These are phyloP conservation scores for Coccinonectria pachysandricola DNA, from an alignment of 2,329 filamentous ascomycete genomes.

Conservation along the genomic window DNA sequence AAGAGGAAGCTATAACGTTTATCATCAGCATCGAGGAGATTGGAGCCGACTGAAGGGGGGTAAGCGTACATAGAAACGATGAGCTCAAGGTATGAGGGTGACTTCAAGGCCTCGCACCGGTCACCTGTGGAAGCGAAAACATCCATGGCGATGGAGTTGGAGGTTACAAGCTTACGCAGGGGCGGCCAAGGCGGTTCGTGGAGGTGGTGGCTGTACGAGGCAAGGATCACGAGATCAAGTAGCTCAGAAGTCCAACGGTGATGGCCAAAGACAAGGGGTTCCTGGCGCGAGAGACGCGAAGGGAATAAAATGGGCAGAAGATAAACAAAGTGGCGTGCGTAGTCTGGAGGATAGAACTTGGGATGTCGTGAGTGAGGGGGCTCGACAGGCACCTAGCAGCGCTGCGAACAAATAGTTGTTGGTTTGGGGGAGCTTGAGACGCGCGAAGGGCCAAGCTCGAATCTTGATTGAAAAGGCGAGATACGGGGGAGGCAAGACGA, in stretches of 20 bases:
- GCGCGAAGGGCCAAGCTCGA: too few species aligned
- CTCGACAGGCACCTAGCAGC: too few species aligned
- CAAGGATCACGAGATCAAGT: slow-evolving; percentile 15
- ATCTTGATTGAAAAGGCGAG: too few species aligned
- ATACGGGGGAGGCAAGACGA: too few species aligned
- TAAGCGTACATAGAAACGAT: slow-evolving; percentile 42
- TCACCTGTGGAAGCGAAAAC: slow-evolving; percentile 14
- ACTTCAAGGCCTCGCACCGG: slow-evolving; percentile 40
- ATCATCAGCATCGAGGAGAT: slow-evolving; percentile 3
- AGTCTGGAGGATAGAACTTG: too few species aligned
- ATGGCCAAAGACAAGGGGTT: slow-evolving; percentile 8
- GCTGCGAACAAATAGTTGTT: too few species aligned
- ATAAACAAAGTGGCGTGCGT: too few species aligned
- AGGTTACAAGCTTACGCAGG: slow-evolving; percentile 2
- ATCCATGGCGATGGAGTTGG: slow-evolving; percentile 13
- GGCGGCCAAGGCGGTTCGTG: slow-evolving; percentile 1
- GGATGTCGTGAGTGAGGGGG: too few species aligned
- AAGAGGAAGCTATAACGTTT: slow-evolving; percentile 61
- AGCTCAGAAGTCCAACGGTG: slow-evolving; percentile 2
- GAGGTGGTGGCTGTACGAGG: slow-evolving; percentile 7
- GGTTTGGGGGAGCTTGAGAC: too few species aligned
- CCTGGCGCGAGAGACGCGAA: too few species aligned
- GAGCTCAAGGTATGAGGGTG: slow-evolving; percentile 44
- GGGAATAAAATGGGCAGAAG: too few species aligned
- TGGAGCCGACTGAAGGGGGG: neutral